A percentile compares a stretch with the other conserved stretches of the same genome.
Evolutionary conservation across 2,329 filamentous ascomycete genomes (phyloP).

Genomic region (Escovopsis sp.): DNA sequence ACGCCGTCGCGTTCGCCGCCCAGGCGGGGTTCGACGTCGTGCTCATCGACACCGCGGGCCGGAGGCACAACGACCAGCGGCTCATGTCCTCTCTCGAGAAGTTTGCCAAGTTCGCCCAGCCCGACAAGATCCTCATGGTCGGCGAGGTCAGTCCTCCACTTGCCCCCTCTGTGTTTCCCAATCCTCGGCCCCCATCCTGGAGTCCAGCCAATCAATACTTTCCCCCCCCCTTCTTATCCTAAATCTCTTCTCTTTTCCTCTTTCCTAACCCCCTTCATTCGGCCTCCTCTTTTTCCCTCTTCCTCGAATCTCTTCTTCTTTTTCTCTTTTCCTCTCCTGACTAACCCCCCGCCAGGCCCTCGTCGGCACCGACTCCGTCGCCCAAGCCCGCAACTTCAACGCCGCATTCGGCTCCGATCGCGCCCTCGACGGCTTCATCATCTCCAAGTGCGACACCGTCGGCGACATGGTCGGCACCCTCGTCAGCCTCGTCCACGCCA

Average conservation of each 20-base stretch:
- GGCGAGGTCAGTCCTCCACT: constrained; percentile 27
- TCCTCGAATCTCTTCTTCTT: background rate
- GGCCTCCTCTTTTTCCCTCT: background rate
- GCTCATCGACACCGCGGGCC: constrained; percentile 88
- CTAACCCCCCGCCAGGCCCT: constrained; percentile 42
- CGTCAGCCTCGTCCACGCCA: constrained; percentile 94
- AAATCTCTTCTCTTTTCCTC: background rate
- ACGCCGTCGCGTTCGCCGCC: constrained; percentile 70
- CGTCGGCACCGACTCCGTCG: constrained; percentile 88
- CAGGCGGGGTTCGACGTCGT: constrained; percentile 78
- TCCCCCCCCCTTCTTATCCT: background rate
- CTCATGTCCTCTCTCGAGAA: constrained; percentile 96
- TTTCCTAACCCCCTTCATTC: too few relatives aligned
- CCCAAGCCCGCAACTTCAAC: constrained; percentile 94
- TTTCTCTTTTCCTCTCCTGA: too few relatives aligned
- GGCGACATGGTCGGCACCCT: constrained; percentile 97
- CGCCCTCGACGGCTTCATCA: constrained; percentile 88
- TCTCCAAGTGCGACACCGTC: constrained; percentile 96
- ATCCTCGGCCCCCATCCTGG: too few relatives aligned
- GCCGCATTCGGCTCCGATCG: constrained; percentile 70
- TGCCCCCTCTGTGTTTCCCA: too few relatives aligned
- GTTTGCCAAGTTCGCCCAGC: constrained; percentile 88
- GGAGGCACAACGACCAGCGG: constrained; percentile 86
- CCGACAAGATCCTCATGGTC: constrained; percentile 98
- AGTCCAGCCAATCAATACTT: too few relatives aligned